These are phyloP conservation scores for Pseudogymnoascus verrucosus DNA, from an alignment of 2,329 filamentous ascomycete genomes.

Conservation along the genomic window DNA sequence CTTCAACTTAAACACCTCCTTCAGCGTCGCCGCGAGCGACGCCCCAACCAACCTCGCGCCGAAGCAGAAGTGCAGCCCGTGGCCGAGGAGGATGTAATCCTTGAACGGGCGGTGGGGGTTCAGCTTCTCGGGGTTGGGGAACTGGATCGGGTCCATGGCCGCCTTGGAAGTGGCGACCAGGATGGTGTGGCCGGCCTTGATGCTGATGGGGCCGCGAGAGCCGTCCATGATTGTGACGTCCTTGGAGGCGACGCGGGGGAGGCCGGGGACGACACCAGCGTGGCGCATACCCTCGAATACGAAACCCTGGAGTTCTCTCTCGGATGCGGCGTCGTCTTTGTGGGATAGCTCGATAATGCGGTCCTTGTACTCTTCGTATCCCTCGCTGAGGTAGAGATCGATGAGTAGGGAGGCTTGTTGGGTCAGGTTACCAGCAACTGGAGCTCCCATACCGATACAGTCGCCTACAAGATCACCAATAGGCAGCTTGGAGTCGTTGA, in stretches of 20 bases:
- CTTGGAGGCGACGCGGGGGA: slow-evolving; percentile 40
- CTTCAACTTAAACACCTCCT: slow-evolving; percentile 38
- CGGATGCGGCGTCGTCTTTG: slow-evolving; percentile 33
- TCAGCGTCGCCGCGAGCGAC: slow-evolving; percentile 34
- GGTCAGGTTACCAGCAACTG: slow-evolving; percentile 43
- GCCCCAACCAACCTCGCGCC: slow-evolving; percentile 32
- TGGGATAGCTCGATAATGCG: slow-evolving; percentile 43
- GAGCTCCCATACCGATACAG: slow-evolving; percentile 43
- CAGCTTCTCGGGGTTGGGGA: slow-evolving; percentile 34
- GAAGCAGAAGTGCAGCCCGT: slow-evolving; percentile 35
- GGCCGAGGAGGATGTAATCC: slow-evolving; percentile 33
- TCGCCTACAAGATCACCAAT: slow-evolving; percentile 38
- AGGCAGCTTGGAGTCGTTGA: slow-evolving; percentile 37
- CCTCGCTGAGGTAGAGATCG: slow-evolving; percentile 42
- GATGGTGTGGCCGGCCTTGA: slow-evolving; percentile 37
- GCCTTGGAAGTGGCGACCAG: slow-evolving; percentile 37
- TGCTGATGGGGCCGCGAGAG: slow-evolving; percentile 36
- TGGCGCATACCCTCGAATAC: slow-evolving; percentile 49
- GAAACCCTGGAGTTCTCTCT: slow-evolving; percentile 42
- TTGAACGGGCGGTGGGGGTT: slow-evolving; percentile 35
- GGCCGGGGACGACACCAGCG: slow-evolving; percentile 42
- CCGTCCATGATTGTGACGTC: slow-evolving; percentile 38
- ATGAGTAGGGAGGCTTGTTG: slow-evolving; percentile 46
- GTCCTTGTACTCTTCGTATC: slow-evolving; percentile 42
- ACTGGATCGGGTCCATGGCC: slow-evolving; percentile 32